Conservation (phyloP, 148 eudicot species). For the Fagopyrum homotropicum region DNA sequence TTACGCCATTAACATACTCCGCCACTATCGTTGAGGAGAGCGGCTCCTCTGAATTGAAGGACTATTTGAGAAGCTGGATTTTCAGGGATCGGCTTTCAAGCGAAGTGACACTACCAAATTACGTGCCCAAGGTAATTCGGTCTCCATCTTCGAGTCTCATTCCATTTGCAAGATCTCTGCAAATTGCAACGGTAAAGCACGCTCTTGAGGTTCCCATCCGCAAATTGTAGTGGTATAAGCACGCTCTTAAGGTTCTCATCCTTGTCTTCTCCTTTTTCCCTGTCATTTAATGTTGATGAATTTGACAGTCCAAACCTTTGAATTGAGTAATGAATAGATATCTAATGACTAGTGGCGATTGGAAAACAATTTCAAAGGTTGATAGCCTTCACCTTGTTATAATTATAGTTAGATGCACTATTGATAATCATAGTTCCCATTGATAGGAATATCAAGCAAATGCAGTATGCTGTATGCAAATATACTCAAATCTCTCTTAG, state of each 20-base stretch:
- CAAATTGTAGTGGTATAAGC: too few species aligned
- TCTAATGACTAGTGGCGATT: neutral
- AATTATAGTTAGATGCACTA: neutral
- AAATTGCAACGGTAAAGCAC: conserved; percentile 67
- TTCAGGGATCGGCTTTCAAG: conserved; percentile 65
- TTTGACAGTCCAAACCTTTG: neutral
- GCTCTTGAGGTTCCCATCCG: conserved; percentile 68
- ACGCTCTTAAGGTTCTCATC: too few species aligned
- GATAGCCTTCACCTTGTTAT: neutral
- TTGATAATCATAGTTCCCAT: neutral
- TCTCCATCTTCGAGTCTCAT: conserved; percentile 54
- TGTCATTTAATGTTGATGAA: neutral
- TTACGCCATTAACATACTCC: too few species aligned
- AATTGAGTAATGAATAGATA: neutral
- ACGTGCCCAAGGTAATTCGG: conserved; percentile 57
- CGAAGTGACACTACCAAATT: conserved; percentile 72
- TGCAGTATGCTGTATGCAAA: neutral
- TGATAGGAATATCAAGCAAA: neutral
- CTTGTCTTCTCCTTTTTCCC: neutral
- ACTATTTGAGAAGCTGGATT: conserved; percentile 68
- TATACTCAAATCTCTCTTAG: neutral
- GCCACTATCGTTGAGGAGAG: conserved; percentile 14
- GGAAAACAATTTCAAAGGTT: neutral
- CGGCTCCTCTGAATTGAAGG: conserved; percentile 13
- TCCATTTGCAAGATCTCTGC: conserved; percentile 53